These are phyloP conservation scores for Nicotiana paniculata DNA, from an alignment of 257 asterid genomes.

Conservation along the genomic window DNA sequence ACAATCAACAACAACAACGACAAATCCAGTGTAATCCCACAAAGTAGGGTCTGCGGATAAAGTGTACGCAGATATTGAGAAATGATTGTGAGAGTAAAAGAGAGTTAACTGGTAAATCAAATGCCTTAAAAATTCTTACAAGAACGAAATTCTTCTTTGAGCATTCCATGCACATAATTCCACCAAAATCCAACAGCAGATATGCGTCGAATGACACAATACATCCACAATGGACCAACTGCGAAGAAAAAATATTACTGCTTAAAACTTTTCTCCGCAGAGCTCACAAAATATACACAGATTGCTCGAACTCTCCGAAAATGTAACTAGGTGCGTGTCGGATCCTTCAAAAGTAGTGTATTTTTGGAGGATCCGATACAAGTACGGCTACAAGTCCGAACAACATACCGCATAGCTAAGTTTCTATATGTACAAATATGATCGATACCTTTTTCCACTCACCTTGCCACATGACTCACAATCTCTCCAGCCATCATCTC, in stretches of 20 bases:
- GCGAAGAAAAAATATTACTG: conserved; percentile 12
- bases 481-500: conserved; percentile 78
- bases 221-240: conserved; percentile 86
- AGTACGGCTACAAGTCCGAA: too few relatives aligned
- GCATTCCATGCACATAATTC: conserved; percentile 80
- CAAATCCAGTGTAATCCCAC: too few relatives aligned
- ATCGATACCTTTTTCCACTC: conserved; percentile 17
- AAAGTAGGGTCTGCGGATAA: too few relatives aligned
- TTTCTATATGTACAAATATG: neutral
- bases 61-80: neutral
- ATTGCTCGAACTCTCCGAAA: too few relatives aligned
- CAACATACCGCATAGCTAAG: neutral
- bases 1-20: neutral
- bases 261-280: neutral
- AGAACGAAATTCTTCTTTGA: conserved; percentile 49
- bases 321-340: too few relatives aligned
- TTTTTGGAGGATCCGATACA: too few relatives aligned
- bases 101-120: neutral
- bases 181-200: conserved; percentile 68
- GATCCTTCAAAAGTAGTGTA: too few relatives aligned
- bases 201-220: conserved; percentile 61
- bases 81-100: neutral
- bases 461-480: conserved; percentile 83
- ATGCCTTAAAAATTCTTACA: conserved; percentile 35
- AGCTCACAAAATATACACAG: neutral